Conservation (phyloP, 73 alveolate genomes). For the Tetrahymena malaccensis region DNA sequence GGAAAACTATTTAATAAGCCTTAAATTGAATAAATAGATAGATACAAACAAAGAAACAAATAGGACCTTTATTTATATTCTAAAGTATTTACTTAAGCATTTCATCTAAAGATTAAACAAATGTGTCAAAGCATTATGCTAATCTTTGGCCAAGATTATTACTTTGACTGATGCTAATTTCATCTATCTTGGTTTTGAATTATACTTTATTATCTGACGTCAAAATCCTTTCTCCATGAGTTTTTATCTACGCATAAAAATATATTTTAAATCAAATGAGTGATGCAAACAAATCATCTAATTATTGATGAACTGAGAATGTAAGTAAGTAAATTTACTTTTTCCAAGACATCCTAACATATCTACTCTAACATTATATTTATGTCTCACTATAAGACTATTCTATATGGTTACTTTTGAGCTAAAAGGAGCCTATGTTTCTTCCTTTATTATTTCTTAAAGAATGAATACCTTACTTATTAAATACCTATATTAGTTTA, state of each 20-base stretch:
- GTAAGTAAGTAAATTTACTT: background rate
- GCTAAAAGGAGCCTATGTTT: background rate
- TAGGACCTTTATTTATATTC: background rate
- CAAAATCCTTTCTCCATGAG: background rate
- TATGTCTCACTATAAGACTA: background rate
- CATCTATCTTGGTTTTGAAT: background rate
- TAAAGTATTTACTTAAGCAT: background rate
- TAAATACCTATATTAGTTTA: background rate
- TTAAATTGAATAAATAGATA: background rate
- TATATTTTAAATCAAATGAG: background rate
- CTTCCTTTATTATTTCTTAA: background rate
- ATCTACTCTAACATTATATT: background rate
- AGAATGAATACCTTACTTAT: background rate
- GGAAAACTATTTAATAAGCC: background rate
- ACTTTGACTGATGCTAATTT: background rate
- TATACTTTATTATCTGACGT: background rate
- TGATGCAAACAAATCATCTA: background rate
- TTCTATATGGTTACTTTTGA: background rate
- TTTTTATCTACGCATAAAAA: background rate
- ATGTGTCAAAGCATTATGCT: background rate
- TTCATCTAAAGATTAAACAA: background rate
- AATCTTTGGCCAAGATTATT: background rate
- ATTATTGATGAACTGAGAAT: background rate
- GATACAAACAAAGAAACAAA: background rate
- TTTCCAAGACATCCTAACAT: background rate